Evolutionary conservation across 2,329 filamentous ascomycete genomes (phyloP), one percentile per base, ranked within the genome.

Genomic region (Colletotrichum plurivorum): DNA sequence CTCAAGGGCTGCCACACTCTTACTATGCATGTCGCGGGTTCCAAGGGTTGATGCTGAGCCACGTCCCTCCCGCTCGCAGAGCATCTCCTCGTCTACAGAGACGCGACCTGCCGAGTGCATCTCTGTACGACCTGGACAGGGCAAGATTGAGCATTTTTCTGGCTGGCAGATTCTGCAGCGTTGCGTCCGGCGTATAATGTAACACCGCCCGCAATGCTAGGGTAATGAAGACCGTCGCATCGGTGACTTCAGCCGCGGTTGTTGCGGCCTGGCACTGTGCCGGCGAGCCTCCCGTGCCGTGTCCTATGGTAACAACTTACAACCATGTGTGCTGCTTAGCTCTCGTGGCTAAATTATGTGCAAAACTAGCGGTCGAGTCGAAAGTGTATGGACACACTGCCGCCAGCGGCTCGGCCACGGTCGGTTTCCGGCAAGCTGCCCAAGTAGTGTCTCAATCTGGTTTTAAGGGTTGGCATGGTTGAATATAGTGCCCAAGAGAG

Each of bases 1-100:
- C 49, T 36, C 25, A 27, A 22, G 10, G 51, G 56, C 36, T 61
- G 46, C 9, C 18, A 48, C 52, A 67, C 56, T 56, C 12, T 53
- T 51, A 22, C 41, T 22, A 8, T 22, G 27, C 4, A 25, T 25
- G 22, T 25, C 22, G 22, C 49, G 22, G 22, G 25, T 16, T 56
- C 63, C 51, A 53, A 57, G 27, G 20, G 27, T 31, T 15, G 25
- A 20, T 9, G 20, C 13, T 45, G 31, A 22, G 41, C 45, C 55
- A 13, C 45, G n/a, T 20, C 20, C 45, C 22, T 66, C 54, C 41
- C 41, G 22, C n/a, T 36, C 22, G 20, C 36, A 36, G n/a, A 41
- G 45, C 25, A 52, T 57, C 46, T 45, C 31, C 22, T 9, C 41
- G 18, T 41, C 41, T 2, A 46, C 18, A 46, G 7, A 39, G 45